Evolutionary conservation across 1,284 basidiomycete genomes (phyloP).

Genomic region (Boletus sp.): DNA sequence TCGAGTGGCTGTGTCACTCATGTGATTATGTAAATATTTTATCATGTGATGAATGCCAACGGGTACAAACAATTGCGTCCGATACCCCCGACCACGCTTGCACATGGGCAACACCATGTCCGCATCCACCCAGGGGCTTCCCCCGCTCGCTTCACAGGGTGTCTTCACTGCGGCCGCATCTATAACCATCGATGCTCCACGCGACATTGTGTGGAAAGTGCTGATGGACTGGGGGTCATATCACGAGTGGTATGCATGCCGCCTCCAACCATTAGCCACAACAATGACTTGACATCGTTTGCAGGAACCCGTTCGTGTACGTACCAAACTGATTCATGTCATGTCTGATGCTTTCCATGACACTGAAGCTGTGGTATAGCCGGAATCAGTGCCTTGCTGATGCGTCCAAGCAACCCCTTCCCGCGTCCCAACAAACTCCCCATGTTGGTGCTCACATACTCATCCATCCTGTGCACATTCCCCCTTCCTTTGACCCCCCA

Average conservation of each 20-base stretch:
- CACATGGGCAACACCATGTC: too few relatives aligned
- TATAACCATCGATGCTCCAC: constrained; percentile 33
- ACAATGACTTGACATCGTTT: neutral
- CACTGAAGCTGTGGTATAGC: constrained; percentile 32
- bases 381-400: constrained; percentile 53
- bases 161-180: constrained; percentile 29
- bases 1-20: neutral
- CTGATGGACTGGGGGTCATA: constrained; percentile 36
- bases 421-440: constrained; percentile 40
- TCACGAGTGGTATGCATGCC: constrained; percentile 28
- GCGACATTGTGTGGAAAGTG: constrained; percentile 32
- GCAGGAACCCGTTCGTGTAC: constrained; percentile 69
- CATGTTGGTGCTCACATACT: constrained; percentile 43
- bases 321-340: constrained; percentile 15
- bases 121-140: constrained; percentile 22
- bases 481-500: constrained; percentile 47
- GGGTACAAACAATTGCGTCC: neutral
- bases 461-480: constrained; percentile 54
- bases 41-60: neutral
- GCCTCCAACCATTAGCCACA: neutral
- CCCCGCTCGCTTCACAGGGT: constrained; percentile 18
- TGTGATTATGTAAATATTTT: constrained; percentile 1
- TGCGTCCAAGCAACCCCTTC: constrained; percentile 37
- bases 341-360: constrained; percentile 1
- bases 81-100: neutral